Evolutionary conservation across 768 basidiomycete species (phyloP), one percentile per base, ranked within the genome.

Genomic region (Leccinum rimulosum): DNA sequence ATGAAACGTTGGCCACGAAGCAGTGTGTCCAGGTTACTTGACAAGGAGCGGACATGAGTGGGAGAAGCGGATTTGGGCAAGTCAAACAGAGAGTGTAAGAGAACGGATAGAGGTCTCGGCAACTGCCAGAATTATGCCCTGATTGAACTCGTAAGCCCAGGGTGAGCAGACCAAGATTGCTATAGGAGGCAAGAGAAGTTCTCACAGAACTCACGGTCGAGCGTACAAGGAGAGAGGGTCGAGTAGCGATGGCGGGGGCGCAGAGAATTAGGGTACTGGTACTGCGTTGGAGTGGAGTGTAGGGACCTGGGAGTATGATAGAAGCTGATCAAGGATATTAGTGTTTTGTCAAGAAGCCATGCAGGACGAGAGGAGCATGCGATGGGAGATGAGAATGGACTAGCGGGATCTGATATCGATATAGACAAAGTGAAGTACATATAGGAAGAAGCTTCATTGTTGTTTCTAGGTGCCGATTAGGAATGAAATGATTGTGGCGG

Each of bases 161-260:
- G 35, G 48, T 9, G 43, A 49, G 27, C 64, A 57, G 60, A 2
- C 64, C 57, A 64, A 10, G 49, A 6, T 17, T 33, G 52, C 11
- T 51, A 30, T 59, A 27, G 15, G 31, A 35, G 10, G 27, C n/a
- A 28, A 28, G 22, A n/a, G 12, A 27, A 9, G 17, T 40, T 60
- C 61, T 27, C 64, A 66, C 61, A 60, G 40, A 17, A 48, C 25
- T 45, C 58, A 54, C 50, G 38, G 60, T 45, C 10, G 19, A 45
- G 43, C 43, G 19, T 45, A 45, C 43, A 19, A 5, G 4, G 43
- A n/a, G 43, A 11, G 43, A 45, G 43, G 17, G 17, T 55, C 50
- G 50, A 38, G 50, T 36, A 52, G 47, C 4, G 11, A 14, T 47
- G 47, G 6, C n/a, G 43, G 43, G 43, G 19, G 19, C 8, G 43